Evolutionary conservation across 2,329 filamentous ascomycete species (phyloP).

Genomic region (Penicillium glabrum): DNA sequence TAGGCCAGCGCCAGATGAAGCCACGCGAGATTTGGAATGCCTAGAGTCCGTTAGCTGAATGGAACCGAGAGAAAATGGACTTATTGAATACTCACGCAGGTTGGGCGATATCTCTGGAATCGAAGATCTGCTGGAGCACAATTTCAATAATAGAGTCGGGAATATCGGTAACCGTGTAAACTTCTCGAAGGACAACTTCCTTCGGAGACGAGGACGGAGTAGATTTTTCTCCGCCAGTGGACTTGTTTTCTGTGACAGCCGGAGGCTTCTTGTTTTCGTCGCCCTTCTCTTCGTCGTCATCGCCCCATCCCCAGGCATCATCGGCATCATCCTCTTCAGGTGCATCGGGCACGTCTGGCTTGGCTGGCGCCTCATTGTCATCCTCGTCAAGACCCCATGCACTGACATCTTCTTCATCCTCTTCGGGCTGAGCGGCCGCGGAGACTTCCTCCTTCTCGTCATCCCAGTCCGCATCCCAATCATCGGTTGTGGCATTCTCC

Average conservation of each 20-base stretch:
- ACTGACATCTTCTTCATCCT: slow-evolving; percentile 47
- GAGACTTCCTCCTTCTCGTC: slow-evolving; percentile 58
- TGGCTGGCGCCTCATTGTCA: slow-evolving; percentile 18
- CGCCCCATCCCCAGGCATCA: slow-evolving; percentile 86
- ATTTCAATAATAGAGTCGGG: slow-evolving; percentile 68
- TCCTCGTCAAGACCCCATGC: slow-evolving; percentile 54
- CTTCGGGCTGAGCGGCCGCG: slow-evolving; percentile 17
- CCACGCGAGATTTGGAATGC: slow-evolving; percentile 36
- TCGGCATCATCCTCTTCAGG: slow-evolving; percentile 41
- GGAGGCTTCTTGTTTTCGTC: slow-evolving; percentile 16
- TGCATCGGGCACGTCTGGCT: slow-evolving; percentile 10
- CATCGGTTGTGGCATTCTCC: slow-evolving; percentile 54
- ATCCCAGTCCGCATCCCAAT: slow-evolving; percentile 81
- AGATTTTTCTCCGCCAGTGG: slow-evolving; percentile 23
- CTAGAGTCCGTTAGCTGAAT: slow-evolving; percentile 26
- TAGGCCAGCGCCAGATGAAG: slow-evolving; percentile 44
- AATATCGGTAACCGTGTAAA: slow-evolving; percentile 84
- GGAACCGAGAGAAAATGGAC: background rate
- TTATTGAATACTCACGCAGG: slow-evolving; percentile 32
- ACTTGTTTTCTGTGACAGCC: slow-evolving; percentile 15
- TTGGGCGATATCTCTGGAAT: slow-evolving; percentile 40
- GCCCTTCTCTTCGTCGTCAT: slow-evolving; percentile 53
- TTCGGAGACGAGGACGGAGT: slow-evolving; percentile 36
- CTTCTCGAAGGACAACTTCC: slow-evolving; percentile 78
- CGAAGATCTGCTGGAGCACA: slow-evolving; percentile 42